Evolutionary conservation across 176 grass and related monocot species (phyloP).

Genomic region (Oryza punctata): DNA sequence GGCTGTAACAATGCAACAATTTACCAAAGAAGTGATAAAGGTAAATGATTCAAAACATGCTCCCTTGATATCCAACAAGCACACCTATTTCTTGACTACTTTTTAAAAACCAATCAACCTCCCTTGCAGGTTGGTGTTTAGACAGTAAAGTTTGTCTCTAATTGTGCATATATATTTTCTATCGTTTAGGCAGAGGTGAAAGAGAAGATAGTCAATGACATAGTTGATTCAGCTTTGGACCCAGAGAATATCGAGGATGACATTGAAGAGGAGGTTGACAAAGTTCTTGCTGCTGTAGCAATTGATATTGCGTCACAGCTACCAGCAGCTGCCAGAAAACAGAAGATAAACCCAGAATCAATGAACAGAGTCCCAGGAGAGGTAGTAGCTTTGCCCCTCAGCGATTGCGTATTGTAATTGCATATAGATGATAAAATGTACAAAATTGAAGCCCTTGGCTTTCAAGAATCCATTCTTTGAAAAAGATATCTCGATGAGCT

Average conservation of each 20-base stretch:
- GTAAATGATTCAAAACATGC: slow-evolving; percentile 47
- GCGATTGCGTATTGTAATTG: background rate
- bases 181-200: slow-evolving; percentile 63
- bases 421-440: background rate
- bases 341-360: slow-evolving; percentile 63
- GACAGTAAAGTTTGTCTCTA: no score
- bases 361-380: slow-evolving; percentile 51
- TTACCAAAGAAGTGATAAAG: slow-evolving; percentile 93
- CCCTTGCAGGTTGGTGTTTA: no score
- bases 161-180: no score
- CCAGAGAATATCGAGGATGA: slow-evolving; percentile 89
- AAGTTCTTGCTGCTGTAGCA: slow-evolving; percentile 77
- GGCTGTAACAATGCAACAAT: slow-evolving; percentile 84
- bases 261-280: slow-evolving; percentile 89
- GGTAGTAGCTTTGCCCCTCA: slow-evolving; percentile 24
- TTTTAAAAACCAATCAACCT: background rate
- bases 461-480: background rate
- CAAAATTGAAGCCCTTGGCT: background rate
- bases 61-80: background rate
- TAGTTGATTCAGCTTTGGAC: slow-evolving; percentile 84
- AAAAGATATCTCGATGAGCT: background rate
- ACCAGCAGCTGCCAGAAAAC: slow-evolving; percentile 67
- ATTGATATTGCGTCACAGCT: slow-evolving; percentile 71
- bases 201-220: slow-evolving; percentile 86
- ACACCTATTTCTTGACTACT: background rate